Evolutionary conservation across 164 flowering plant genomes (phyloP), one percentile per base, ranked within the genome.

Genomic region (Umbellularia californica): DNA sequence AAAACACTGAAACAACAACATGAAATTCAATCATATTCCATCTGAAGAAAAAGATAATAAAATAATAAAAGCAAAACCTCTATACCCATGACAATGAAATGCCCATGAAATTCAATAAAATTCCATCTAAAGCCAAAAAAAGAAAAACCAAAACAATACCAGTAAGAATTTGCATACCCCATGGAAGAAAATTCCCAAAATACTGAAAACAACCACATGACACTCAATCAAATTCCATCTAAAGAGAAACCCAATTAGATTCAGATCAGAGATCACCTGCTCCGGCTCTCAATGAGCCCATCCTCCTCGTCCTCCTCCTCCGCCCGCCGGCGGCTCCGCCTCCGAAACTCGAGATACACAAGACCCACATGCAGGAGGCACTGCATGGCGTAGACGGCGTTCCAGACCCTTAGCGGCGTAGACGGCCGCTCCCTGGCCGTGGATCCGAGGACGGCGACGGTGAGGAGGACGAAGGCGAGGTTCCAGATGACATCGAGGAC

Each of bases 401-500:
- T 73, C 95, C 95, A 91, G 74, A 85, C 64, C 84, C 95, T 81
- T 66, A 89, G 72, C 19, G 95, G 95, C 25, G 85, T 85, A 15
- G 86, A 75, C 0, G 95, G 95, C 27, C 75, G 74, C 78, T 91
- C 93, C 5, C 52, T 30, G 30, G 78, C 1, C 0, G 93, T 79
- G 20, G 81, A 75, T 3, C 78, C 35, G 1, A 91, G 82, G 67
- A 87, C 88, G 13, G 78, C 78, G 4, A 67, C 23, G 1, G 95
- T 79, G 14, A 88, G 89, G 58, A 82, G 4, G 2, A 85, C 85
- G 72, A 91, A 91, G 1, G 92, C 84, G 74, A 89, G 58, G 80
- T 91, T 91, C 95, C 93, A 91, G 7, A 87, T 69, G 22, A 86
- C 70, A 78, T 91, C 92, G 3, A 91, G 86, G 67, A 86, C 77